These are phyloP conservation scores for Aureobasidium namibiae DNA, from an alignment of 2,329 filamentous ascomycete species.

Conservation along the genomic window DNA sequence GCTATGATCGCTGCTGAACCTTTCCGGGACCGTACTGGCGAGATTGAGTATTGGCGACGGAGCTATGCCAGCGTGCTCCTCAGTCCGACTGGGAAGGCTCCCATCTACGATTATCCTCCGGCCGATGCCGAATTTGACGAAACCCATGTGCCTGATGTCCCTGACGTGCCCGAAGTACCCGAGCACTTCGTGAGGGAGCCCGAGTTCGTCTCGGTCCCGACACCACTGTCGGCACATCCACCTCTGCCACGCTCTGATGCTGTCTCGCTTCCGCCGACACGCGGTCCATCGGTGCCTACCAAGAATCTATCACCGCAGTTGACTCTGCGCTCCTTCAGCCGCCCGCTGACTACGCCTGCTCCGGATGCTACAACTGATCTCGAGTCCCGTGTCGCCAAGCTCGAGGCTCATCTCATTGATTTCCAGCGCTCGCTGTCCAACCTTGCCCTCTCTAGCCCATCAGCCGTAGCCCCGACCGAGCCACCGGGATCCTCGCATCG, in stretches of 20 bases:
- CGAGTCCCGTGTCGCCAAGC: slow-evolving; percentile 27
- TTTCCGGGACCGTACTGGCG: slow-evolving; percentile 26
- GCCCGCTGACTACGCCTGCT: slow-evolving; percentile 12
- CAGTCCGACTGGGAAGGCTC: slow-evolving; percentile 19
- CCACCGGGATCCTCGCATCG: slow-evolving; percentile 9
- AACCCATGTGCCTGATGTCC: neutral
- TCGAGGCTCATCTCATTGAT: slow-evolving; percentile 25
- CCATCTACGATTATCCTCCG: neutral
- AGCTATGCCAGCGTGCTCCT: slow-evolving; percentile 24
- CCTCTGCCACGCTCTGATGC: neutral
- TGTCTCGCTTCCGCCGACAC: neutral
- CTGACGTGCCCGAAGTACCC: neutral
- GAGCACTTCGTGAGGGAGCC: neutral
- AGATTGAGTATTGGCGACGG: slow-evolving; percentile 29
- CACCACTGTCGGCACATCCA: neutral
- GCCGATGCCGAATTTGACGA: neutral
- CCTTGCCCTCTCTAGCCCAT: slow-evolving; percentile 22
- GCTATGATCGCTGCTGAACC: slow-evolving; percentile 15
- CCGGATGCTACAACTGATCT: slow-evolving; percentile 21
- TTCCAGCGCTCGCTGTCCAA: slow-evolving; percentile 27
- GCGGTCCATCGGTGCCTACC: neutral
- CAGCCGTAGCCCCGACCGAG: slow-evolving; percentile 16
- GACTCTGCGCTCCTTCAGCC: neutral
- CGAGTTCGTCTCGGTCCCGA: neutral
- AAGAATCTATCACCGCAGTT: neutral